Percentiles rank a stretch among this genome's conserved stretches.
These are phyloP conservation scores for Psilocybe subaeruginosa DNA, from an alignment of 768 basidiomycete species.

Conservation along the genomic window DNA sequence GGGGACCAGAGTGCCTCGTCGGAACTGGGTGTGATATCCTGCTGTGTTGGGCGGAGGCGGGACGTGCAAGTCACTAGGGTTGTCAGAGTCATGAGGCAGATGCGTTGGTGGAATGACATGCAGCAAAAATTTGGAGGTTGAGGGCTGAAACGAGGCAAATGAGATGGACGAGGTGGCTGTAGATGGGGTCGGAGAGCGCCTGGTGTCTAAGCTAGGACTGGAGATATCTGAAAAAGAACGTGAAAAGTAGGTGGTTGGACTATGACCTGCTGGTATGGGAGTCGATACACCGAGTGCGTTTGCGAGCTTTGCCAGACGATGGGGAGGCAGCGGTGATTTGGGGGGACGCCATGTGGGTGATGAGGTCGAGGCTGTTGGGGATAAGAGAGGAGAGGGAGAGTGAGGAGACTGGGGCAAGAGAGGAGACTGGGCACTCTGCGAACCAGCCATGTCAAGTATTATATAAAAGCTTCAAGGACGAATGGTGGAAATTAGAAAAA, in stretches of 20 bases:
- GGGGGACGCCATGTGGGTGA: slow-evolving; percentile 62
- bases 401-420: slow-evolving; percentile 18
- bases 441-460: slow-evolving; percentile 17
- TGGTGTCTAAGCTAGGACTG: slow-evolving; percentile 30
- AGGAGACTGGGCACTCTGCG: slow-evolving; percentile 17
- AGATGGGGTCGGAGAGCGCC: slow-evolving; percentile 57
- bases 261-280: slow-evolving; percentile 60
- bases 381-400: slow-evolving; percentile 26
- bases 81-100: slow-evolving; percentile 66
- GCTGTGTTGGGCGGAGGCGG: slow-evolving; percentile 62
- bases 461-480: neutral
- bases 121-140: slow-evolving; percentile 71
- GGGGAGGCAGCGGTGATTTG: slow-evolving; percentile 72
- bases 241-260: slow-evolving; percentile 31
- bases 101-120: slow-evolving; percentile 82
- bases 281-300: slow-evolving; percentile 85
- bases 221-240: slow-evolving; percentile 37
- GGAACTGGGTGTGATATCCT: slow-evolving; percentile 80
- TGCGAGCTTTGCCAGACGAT: slow-evolving; percentile 79
- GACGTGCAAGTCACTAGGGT: slow-evolving; percentile 44
- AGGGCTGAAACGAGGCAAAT: slow-evolving; percentile 36
- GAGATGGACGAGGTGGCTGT: slow-evolving; percentile 42
- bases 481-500: slow-evolving; percentile 8
- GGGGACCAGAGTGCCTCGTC: slow-evolving; percentile 85
- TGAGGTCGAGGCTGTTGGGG: slow-evolving; percentile 29